Conservation (phyloP, 2,329 filamentous ascomycete genomes). For the Pleomassaria siparia region DNA sequence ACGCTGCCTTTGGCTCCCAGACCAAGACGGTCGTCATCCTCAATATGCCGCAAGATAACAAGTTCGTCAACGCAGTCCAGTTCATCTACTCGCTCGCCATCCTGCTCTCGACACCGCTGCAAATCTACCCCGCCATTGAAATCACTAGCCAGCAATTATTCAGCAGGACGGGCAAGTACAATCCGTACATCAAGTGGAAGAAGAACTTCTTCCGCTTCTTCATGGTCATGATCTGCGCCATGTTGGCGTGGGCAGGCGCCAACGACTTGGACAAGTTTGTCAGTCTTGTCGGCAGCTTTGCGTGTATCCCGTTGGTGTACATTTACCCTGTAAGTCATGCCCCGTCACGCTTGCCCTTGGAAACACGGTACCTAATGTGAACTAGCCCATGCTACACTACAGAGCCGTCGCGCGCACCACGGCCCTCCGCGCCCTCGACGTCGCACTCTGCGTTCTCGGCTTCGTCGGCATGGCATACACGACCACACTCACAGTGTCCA, state of each 20-base stretch:
- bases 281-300: slow-evolving; percentile 92
- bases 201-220: slow-evolving; percentile 97
- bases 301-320: slow-evolving; percentile 94
- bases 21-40: slow-evolving; percentile 96
- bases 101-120: slow-evolving; percentile 87
- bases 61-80: slow-evolving; percentile 92
- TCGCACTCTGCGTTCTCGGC: slow-evolving; percentile 78
- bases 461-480: slow-evolving; percentile 89
- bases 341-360: slow-evolving; percentile 1
- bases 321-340: slow-evolving; percentile 84
- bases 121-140: slow-evolving; percentile 96
- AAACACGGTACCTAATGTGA: background rate
- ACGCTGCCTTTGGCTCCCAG: slow-evolving; percentile 91
- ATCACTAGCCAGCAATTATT: slow-evolving; percentile 96
- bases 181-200: slow-evolving; percentile 98
- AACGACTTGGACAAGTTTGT: slow-evolving; percentile 97
- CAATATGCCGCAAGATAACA: slow-evolving; percentile 94
- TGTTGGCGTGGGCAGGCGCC: slow-evolving; percentile 89
- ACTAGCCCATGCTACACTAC: slow-evolving; percentile 85
- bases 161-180: slow-evolving; percentile 93
- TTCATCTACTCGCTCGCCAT: slow-evolving; percentile 99
- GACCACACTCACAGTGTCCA: slow-evolving; percentile 79
- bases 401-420: slow-evolving; percentile 71
- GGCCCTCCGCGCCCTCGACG: slow-evolving; percentile 70
- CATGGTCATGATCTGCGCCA: slow-evolving; percentile 81